Evolutionary conservation across 2,329 filamentous ascomycete genomes (phyloP).

Genomic region (Aspergillus novofumigatus): DNA sequence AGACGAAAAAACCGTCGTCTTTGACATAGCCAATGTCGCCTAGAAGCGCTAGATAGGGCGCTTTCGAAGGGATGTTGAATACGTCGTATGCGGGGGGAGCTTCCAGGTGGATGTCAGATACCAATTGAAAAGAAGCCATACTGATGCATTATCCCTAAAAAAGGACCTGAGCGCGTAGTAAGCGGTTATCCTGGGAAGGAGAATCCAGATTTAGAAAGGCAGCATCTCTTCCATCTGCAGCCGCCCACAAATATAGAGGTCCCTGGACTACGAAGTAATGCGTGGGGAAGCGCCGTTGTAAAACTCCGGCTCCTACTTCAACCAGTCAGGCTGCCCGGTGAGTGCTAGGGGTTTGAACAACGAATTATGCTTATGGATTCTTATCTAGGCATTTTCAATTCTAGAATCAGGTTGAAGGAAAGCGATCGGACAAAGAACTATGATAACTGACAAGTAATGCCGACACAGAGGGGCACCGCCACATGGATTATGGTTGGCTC

Average conservation of each 20-base stretch:
- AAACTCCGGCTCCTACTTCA: not conserved
- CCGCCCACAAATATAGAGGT: not conserved
- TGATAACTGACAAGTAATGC: not conserved
- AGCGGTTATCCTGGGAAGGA: not conserved
- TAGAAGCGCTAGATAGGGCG: constrained; percentile 52
- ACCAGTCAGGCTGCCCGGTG: not conserved
- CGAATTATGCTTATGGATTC: not conserved
- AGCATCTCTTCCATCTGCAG: not conserved
- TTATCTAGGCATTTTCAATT: not conserved
- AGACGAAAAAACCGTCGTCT: constrained; percentile 43
- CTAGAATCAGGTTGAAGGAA: not conserved
- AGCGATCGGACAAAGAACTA: not conserved
- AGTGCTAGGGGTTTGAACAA: not conserved
- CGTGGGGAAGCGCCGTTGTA: constrained; percentile 4
- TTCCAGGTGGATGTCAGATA: constrained; percentile 60
- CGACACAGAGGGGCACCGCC: not conserved
- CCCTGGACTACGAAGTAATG: not conserved
- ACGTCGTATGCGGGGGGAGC: constrained; percentile 46
- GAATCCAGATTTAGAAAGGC: not conserved
- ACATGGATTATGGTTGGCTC: not conserved
- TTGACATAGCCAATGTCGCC: constrained; percentile 53
- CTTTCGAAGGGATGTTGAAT: constrained; percentile 46
- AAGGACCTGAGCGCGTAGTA: not conserved
- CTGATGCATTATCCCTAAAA: not conserved
- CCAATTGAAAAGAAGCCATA: constrained; percentile 39